Evolutionary conservation across 306 rosid genomes (phyloP), one percentile per base, ranked within the genome.

Genomic region (Rosa chinensis): DNA sequence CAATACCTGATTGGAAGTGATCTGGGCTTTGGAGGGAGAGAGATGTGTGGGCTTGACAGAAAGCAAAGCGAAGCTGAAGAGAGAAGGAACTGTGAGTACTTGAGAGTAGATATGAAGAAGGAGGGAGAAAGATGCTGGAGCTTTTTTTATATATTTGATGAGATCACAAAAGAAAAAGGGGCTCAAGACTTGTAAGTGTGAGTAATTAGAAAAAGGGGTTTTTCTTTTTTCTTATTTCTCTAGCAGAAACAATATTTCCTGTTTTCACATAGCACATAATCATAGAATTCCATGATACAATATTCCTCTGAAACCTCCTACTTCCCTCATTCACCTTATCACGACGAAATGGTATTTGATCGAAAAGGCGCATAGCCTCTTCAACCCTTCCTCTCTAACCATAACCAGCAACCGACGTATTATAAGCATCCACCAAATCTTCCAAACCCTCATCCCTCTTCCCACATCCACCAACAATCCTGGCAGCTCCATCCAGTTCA

Each of bases 281-380:
- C 91, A 88, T 88, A 16, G 87, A 75, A 77, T 85, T 88, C 89
- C 91, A 88, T 35, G 91, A 83, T 16, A 85, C 84, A 23, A 79
- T 70, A 76, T 88, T 88, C 76, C 77, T 81, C 74, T 80, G 49
- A 45, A 78, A 85, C 44, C 40, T 69, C 61, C 56, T 47, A 23
- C 50, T 42, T 1, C 56, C 73, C 39, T 73, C 67, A 23, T 78
- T 66, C 10, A 42, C 48, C 47, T 42, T 62, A 37, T 77, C 78
- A 56, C 14, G 37, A 47, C 9, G 42, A 35, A 25, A 66, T 8
- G 91, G 89, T 63, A 85, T 85, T 45, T 77, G 70, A 79, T 88
- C 80, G 35, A 88, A 88, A 75, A 88, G 13, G 8, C 47, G 48
- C 10, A 86, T 77, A 6, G 91, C 91, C 72, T 88, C 87, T 28